Evolutionary conservation across 192 early-diverging fungal species (phyloP).

Genomic region (Gamsiella multidivaricata): DNA sequence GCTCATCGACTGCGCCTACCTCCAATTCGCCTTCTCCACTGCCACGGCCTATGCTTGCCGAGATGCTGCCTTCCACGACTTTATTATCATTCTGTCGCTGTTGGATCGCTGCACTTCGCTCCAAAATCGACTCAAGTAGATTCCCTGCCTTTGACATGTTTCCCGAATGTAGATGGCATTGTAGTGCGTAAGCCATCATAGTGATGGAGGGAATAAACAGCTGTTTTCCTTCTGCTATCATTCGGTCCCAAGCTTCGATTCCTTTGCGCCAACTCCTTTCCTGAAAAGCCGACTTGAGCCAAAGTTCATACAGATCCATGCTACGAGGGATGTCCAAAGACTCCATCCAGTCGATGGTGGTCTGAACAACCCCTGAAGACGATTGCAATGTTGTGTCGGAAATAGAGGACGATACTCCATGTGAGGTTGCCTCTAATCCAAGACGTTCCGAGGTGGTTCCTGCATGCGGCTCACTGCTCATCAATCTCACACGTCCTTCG

Average conservation of each 20-base stretch:
- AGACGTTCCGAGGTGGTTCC: neutral
- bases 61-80: neutral
- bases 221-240: neutral
- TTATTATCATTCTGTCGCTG: neutral
- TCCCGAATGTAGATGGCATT: conserved; percentile 12
- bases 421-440: neutral
- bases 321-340: neutral
- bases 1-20: neutral
- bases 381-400: neutral
- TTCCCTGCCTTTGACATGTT: neutral
- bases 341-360: conserved; percentile 24
- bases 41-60: neutral
- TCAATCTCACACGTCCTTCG: neutral
- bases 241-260: conserved; percentile 12
- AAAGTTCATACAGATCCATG: conserved; percentile 9
- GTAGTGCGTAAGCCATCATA: neutral
- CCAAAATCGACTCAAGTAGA: conserved; percentile 6
- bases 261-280: conserved; percentile 23
- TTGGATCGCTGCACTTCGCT: neutral
- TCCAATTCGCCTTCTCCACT: neutral
- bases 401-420: no score
- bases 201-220: neutral
- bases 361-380: neutral
- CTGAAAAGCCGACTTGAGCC: conserved; percentile 13
- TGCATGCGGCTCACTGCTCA: neutral